Base-by-base conservation (phyloP, 2,329 filamentous ascomycete genomes). In the Meredithiella fracta region DNA sequence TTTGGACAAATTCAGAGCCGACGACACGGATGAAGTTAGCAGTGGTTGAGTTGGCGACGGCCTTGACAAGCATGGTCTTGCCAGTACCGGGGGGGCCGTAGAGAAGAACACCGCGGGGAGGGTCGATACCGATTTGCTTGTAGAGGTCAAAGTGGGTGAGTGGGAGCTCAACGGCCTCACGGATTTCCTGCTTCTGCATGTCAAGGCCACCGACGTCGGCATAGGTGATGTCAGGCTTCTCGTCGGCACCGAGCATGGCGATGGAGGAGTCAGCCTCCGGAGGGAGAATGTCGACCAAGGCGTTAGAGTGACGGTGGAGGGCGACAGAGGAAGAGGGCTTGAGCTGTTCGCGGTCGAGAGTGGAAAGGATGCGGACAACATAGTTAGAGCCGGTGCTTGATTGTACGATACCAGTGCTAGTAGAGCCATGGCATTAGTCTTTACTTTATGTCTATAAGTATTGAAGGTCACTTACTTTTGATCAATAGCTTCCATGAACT, bases 401-500 rank as follows among this genome's bases (percentile, higher is more conserved):
- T 70, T 98, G 92, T 60, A 98, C 92, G 63, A 98, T 98, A 58
- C 92, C 92, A 61, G 92, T 98, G 71, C 89, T 95, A 65, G n/a
- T 26, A 20, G 15, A 26, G 9, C 31, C n/a, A 8, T 31, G n/a
- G n/a, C n/a, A n/a, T n/a, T n/a, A n/a, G n/a, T n/a, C n/a, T n/a
- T 22, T 25, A 50, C 47, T 47, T 58, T 23, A 38, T 57, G 63
- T 57, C 64, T 63, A 55, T 2, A 34, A 34, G 11, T 34, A 34
- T 34, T 34, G 29, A 34, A 11, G 5, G 34, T 9, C 42, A 22
- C 79, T 69, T 77, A 94, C 88, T 96, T 98, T 72, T 98, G 92
- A 69, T 98, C 92, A 67, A 98, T 98, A 56, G 92, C 92, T 72
- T 98, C 92, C 92, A 98, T 98, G 68, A 98, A 98, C 72, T 98